Percentiles rank a stretch among this genome's conserved stretches.
phyloP scores from a whole-genome alignment of 2,329 filamentous ascomycete genomes.

The Xylaria sp. region DNA sequence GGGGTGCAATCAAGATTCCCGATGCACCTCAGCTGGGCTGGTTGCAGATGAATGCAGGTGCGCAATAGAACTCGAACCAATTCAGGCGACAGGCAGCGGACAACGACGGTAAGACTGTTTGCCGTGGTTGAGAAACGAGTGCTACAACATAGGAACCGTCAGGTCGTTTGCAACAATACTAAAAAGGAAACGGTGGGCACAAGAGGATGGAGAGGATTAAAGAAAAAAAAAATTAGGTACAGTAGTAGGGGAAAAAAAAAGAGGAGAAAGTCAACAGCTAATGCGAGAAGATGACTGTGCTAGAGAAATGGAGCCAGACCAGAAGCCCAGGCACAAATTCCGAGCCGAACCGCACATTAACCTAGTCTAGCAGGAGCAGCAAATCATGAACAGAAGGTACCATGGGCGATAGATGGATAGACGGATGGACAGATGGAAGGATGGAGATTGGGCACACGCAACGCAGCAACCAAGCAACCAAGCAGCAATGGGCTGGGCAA shows the following conservation, averaged over 20 bases:
- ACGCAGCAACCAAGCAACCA: neutral
- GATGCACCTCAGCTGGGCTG: slow-evolving; percentile 26
- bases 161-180: slow-evolving; percentile 26
- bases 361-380: slow-evolving; percentile 20
- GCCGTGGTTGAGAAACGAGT: slow-evolving; percentile 11
- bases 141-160: slow-evolving; percentile 13
- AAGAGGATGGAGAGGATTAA: slow-evolving; percentile 15
- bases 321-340: slow-evolving; percentile 27
- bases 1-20: slow-evolving; percentile 35
- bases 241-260: slow-evolving; percentile 31
- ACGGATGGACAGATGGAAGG: no score
- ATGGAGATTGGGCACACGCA: slow-evolving; percentile 2
- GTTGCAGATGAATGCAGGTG: slow-evolving; percentile 18
- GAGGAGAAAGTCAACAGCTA: slow-evolving; percentile 28
- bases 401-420: neutral
- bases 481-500: neutral
- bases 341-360: slow-evolving; percentile 31
- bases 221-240: slow-evolving; percentile 27
- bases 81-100: slow-evolving; percentile 8
- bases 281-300: slow-evolving; percentile 32
- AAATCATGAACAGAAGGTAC: slow-evolving; percentile 21
- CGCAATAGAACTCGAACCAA: slow-evolving; percentile 13
- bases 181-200: slow-evolving; percentile 15
- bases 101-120: slow-evolving; percentile 19
- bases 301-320: slow-evolving; percentile 26